Base-by-base conservation (phyloP, 1,284 basidiomycete genomes). In the Vanrija pseudolonga region DNA sequence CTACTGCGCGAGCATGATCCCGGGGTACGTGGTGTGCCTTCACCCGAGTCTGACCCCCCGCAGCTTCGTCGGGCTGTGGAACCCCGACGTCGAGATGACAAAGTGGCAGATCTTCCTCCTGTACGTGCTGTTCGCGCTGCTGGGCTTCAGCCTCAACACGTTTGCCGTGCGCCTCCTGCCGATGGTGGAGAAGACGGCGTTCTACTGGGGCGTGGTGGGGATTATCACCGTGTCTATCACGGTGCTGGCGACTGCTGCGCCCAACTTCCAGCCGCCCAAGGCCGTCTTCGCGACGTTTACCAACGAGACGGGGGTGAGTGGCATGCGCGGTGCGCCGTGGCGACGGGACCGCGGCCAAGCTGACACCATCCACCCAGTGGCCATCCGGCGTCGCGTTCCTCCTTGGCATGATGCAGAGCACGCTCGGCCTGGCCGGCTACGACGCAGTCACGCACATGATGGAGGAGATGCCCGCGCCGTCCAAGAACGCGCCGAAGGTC, bases 381-480 rank as follows among this genome's bases (percentile, higher is more conserved):
- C 58, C 58, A 5, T 43, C 50, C 41, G 58, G 58, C 3, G 50
- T 75, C 4, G 69, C 76, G 1, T 78, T 69, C 63, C 71, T 76
- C 26, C 61, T 76, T 3, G 76, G 75, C 18, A 58, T 76, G 8
- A 62, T 77, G 1, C 76, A 78, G 50, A 52, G 52, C 47, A 55
- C 50, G 3, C 47, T 60, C 17, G 53, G 55, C 14, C 53, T 57
- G 17, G 53, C 56, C 0, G 53, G 47, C 54, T 51, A 54, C 24
- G 71, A 73, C 41, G 61, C 60, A 0, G 66, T 67, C 19, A 55
- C 65, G 6, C 77, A 78, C 59, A 62, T 78, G 54, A 63, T 72
- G 3, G 71, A 73, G 49, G 73, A 75, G 58, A 68, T 75, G 55
- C 69, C 69, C 15, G 41, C 50, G 8, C 68, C 73, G 0, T 38